Evolutionary conservation across 306 rosid genomes (phyloP).

Genomic region (Dryas alaskensis): DNA sequence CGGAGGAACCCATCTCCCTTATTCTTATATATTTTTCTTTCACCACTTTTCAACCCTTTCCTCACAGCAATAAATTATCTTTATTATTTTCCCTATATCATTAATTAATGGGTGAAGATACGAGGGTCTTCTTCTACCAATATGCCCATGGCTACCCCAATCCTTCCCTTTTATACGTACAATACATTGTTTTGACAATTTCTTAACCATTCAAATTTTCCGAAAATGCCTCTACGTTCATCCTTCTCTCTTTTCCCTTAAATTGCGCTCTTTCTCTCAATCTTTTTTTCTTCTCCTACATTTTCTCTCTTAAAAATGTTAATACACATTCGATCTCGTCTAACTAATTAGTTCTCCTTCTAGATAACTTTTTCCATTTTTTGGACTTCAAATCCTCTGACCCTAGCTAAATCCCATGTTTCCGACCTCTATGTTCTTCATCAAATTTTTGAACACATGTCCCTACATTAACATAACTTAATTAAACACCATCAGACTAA

Average conservation of each 20-base stretch:
- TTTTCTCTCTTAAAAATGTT: too few relatives aligned
- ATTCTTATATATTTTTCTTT: neutral
- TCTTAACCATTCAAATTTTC: slow-evolving; percentile 19
- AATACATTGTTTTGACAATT: neutral
- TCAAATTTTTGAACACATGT: too few relatives aligned
- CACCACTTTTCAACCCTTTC: slow-evolving; percentile 20
- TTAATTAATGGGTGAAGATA: slow-evolving; percentile 31
- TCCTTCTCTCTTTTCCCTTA: neutral
- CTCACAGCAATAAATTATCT: neutral
- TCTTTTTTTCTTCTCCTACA: neutral
- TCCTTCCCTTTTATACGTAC: slow-evolving; percentile 38
- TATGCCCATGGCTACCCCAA: neutral
- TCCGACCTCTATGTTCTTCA: too few relatives aligned
- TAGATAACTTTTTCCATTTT: too few relatives aligned
- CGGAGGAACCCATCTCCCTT: slow-evolving; percentile 29
- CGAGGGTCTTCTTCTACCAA: slow-evolving; percentile 30
- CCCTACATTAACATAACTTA: too few relatives aligned
- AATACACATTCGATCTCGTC: too few relatives aligned
- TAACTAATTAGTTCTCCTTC: too few relatives aligned
- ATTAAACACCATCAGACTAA: too few relatives aligned
- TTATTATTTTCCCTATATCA: neutral
- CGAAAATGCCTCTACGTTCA: neutral
- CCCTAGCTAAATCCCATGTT: too few relatives aligned
- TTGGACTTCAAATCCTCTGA: too few relatives aligned
- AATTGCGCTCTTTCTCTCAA: neutral